These are phyloP conservation scores for Colletotrichum eremochloae DNA, from an alignment of 2,329 filamentous ascomycete species.

Conservation along the genomic window DNA sequence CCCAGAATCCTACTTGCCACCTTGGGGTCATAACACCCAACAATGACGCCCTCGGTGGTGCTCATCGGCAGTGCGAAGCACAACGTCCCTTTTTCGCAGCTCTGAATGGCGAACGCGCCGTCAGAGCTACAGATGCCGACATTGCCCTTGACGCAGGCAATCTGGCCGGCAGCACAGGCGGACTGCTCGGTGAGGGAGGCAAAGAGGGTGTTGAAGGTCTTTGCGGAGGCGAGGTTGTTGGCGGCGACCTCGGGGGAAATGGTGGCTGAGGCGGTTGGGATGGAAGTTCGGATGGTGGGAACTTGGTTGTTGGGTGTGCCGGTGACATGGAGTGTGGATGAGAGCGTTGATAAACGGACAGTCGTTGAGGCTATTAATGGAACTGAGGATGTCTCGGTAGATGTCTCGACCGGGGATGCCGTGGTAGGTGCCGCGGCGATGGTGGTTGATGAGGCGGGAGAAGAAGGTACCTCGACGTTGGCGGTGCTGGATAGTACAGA, in stretches of 20 bases:
- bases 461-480: constrained; percentile 1
- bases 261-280: constrained; percentile 54
- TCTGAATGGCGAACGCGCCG: constrained; percentile 58
- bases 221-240: constrained; percentile 60
- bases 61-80: constrained; percentile 70
- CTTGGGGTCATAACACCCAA: constrained; percentile 61
- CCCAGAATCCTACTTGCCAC: constrained; percentile 60
- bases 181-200: constrained; percentile 58
- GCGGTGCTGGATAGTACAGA: constrained; percentile 13
- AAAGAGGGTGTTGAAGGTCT: constrained; percentile 63
- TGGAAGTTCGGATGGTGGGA: constrained; percentile 57
- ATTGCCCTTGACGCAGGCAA: constrained; percentile 66
- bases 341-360: background rate
- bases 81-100: constrained; percentile 52
- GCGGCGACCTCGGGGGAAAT: constrained; percentile 58
- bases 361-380: background rate
- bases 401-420: background rate
- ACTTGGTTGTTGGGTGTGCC: constrained; percentile 54
- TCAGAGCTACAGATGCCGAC: constrained; percentile 59
- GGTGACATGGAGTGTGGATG: constrained; percentile 45
- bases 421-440: background rate
- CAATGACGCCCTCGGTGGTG: constrained; percentile 59
- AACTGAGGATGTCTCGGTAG: constrained; percentile 2
- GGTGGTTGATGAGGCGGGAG: background rate
- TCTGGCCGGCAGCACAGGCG: constrained; percentile 61